phyloP scores from a whole-genome alignment of 805 yeast species.

The Priceomyces castillae region DNA sequence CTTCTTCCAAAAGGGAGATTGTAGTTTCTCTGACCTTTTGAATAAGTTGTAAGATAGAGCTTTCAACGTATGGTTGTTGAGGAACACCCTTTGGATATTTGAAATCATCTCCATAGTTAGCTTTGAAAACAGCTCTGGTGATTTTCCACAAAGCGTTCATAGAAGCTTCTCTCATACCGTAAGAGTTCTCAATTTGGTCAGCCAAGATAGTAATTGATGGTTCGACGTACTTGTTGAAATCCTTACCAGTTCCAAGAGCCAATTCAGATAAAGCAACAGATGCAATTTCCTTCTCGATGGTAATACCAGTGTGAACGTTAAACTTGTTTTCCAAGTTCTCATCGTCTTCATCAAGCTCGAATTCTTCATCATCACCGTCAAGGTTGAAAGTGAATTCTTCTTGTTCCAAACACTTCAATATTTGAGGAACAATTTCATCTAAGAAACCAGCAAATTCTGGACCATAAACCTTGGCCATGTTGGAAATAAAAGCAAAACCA shows the following conservation, averaged over 20 bases:
- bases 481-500: conserved; percentile 88
- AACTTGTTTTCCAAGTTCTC: conserved; percentile 69
- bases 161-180: conserved; percentile 89
- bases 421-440: conserved; percentile 77
- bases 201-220: conserved; percentile 58
- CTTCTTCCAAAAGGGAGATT: conserved; percentile 63
- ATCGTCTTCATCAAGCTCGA: conserved; percentile 49
- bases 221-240: conserved; percentile 76
- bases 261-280: conserved; percentile 84
- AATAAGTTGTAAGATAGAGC: conserved; percentile 55
- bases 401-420: conserved; percentile 79
- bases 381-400: conserved; percentile 73
- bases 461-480: conserved; percentile 93
- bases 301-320: conserved; percentile 90
- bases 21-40: conserved; percentile 67
- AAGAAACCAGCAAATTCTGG: conserved; percentile 85
- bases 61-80: conserved; percentile 56
- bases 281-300: conserved; percentile 95
- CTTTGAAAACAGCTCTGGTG: conserved; percentile 63
- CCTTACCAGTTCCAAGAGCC: conserved; percentile 81
- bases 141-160: conserved; percentile 80
- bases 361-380: conserved; percentile 46
- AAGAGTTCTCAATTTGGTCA: conserved; percentile 79
- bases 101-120: conserved; percentile 46
- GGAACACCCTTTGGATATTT: conserved; percentile 65